These are phyloP conservation scores for Dioscorea alata DNA, from an alignment of 106 monocot genomes.

Conservation along the genomic window DNA sequence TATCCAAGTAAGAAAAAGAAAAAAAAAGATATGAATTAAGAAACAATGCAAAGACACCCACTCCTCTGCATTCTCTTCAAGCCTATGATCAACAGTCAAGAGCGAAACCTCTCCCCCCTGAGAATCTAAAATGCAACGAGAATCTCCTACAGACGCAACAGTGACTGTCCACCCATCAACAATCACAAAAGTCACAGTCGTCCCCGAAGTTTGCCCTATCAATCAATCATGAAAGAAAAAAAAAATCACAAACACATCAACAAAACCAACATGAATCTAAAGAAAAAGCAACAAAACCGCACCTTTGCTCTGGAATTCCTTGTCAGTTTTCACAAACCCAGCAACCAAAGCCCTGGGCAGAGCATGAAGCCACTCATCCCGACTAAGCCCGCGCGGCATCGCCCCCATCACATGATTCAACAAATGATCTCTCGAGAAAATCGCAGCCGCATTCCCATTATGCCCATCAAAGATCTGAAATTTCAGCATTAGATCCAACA, in stretches of 20 bases:
- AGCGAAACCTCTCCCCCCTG: slow-evolving; percentile 62
- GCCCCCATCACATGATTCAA: slow-evolving; percentile 49
- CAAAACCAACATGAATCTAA: too few species aligned
- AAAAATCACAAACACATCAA: too few species aligned
- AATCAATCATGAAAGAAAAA: neutral
- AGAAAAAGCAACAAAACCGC: neutral
- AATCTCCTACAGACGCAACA: slow-evolving; percentile 90
- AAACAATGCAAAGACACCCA: slow-evolving; percentile 7
- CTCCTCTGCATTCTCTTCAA: slow-evolving; percentile 96
- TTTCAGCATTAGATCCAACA: neutral
- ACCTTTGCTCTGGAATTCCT: slow-evolving; percentile 62
- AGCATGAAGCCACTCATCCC: slow-evolving; percentile 70
- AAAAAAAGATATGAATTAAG: neutral
- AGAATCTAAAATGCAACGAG: slow-evolving; percentile 86
- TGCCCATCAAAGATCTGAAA: slow-evolving; percentile 68
- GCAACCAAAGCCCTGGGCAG: slow-evolving; percentile 65
- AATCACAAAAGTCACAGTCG: slow-evolving; percentile 89
- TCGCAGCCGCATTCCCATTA: slow-evolving; percentile 63
- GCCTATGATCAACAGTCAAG: slow-evolving; percentile 84
- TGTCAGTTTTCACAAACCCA: slow-evolving; percentile 71
- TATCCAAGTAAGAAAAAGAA: neutral
- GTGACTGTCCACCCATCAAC: slow-evolving; percentile 92
- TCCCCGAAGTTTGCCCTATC: slow-evolving; percentile 81
- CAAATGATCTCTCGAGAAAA: slow-evolving; percentile 50
- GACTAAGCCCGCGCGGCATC: slow-evolving; percentile 38